phyloP scores from a whole-genome alignment of 2,329 filamentous ascomycete genomes.

The Aspergillus oerlinghausenensis region DNA sequence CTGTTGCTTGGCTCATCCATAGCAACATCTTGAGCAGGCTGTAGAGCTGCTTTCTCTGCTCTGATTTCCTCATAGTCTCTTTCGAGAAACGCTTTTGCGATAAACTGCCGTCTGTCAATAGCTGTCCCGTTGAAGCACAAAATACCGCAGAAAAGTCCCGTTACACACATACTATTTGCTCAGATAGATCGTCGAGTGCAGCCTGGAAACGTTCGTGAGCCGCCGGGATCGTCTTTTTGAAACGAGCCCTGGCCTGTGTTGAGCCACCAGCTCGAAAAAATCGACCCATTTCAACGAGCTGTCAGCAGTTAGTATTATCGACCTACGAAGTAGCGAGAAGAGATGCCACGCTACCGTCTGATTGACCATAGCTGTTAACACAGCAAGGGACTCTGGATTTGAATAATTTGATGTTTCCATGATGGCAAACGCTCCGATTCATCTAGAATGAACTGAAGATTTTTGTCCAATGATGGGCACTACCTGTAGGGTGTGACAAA shows the following conservation, averaged over 20 bases:
- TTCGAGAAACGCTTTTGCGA: constrained; percentile 41
- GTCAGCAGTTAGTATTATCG: constrained; percentile 15
- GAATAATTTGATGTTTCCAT: constrained; percentile 21
- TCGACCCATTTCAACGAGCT: constrained; percentile 40
- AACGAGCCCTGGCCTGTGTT: constrained; percentile 28
- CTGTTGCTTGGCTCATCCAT: constrained; percentile 24
- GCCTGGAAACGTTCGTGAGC: constrained; percentile 38
- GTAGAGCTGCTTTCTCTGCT: constrained; percentile 27
- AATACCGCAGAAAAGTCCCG: not conserved
- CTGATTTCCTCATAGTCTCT: constrained; percentile 37
- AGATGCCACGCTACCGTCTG: constrained; percentile 27
- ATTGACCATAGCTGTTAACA: constrained; percentile 33
- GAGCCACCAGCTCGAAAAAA: constrained; percentile 37
- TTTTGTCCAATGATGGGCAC: not conserved
- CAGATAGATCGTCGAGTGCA: constrained; percentile 37
- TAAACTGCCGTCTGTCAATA: constrained; percentile 28
- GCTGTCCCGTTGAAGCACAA: not conserved
- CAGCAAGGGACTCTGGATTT: constrained; percentile 33
- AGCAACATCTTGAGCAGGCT: constrained; percentile 23
- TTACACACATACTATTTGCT: constrained; percentile 37
- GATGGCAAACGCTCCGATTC: not conserved
- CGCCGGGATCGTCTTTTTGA: constrained; percentile 35
- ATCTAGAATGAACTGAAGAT: not conserved
- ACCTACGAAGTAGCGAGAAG: not conserved
- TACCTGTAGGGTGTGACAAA: not conserved